Conservation (phyloP, 176 grass and related monocot species). For the Musa itinerans region DNA sequence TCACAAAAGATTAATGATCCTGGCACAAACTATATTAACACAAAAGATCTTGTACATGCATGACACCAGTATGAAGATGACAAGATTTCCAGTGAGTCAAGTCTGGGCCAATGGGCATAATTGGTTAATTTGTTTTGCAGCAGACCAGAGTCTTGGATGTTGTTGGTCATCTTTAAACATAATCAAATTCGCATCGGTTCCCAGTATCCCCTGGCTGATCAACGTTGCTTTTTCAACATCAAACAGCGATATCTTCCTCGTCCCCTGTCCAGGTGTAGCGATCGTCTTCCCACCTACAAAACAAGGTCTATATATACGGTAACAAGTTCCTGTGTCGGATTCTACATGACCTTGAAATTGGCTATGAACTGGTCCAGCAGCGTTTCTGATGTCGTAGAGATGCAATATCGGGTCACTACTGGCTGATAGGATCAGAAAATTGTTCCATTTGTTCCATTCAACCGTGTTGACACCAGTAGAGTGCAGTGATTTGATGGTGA, state of each 20-base stretch:
- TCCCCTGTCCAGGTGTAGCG: constrained; percentile 7
- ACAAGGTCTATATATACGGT: constrained; percentile 6
- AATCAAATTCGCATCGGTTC: constrained; percentile 1
- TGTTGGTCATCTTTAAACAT: background rate
- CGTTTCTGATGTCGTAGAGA: constrained; percentile 8
- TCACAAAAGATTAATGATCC: too few relatives aligned
- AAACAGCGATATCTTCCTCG: constrained; percentile 4
- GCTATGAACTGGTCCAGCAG: background rate
- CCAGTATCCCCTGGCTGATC: constrained; percentile 13
- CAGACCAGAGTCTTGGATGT: constrained; percentile 13
- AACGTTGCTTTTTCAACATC: background rate
- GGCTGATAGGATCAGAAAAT: background rate
- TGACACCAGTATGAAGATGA: too few relatives aligned
- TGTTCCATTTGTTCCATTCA: background rate
- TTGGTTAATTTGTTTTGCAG: constrained; percentile 2
- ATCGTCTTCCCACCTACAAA: constrained; percentile 13
- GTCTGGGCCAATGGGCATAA: background rate
- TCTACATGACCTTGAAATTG: constrained; percentile 8
- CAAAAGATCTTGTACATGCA: too few relatives aligned
- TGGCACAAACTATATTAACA: too few relatives aligned
- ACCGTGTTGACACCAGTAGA: background rate
- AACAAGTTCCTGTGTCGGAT: background rate
- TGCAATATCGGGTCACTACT: background rate
- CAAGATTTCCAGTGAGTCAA: too few relatives aligned
- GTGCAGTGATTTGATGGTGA: background rate